phyloP scores from a whole-genome alignment of 179 eudicot species.

The Kewa caespitosa region DNA sequence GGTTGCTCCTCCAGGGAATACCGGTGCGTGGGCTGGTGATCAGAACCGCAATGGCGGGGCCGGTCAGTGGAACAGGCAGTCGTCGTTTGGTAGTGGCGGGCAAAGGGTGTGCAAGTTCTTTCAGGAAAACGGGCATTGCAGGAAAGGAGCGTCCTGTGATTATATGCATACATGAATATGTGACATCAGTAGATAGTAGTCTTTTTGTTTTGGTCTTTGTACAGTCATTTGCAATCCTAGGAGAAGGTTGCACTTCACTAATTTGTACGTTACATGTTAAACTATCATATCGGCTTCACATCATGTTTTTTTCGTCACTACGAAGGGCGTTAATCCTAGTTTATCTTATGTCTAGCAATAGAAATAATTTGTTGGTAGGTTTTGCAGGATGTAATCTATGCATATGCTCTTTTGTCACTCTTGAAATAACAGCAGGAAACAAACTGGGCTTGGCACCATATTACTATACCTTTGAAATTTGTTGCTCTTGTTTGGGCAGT shows the following conservation, averaged over 20 bases:
- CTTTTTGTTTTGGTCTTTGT: slow-evolving; percentile 16
- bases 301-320: no score
- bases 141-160: slow-evolving; percentile 45
- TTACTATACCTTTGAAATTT: no score
- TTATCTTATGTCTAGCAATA: slow-evolving; percentile 19
- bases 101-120: slow-evolving; percentile 41
- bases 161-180: slow-evolving; percentile 40
- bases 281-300: neutral
- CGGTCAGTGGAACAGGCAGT: slow-evolving; percentile 45
- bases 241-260: slow-evolving; percentile 14
- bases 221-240: slow-evolving; percentile 35
- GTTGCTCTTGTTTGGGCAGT: no score
- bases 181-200: slow-evolving; percentile 10
- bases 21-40: slow-evolving; percentile 47
- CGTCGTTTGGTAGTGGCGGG: slow-evolving; percentile 42
- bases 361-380: neutral
- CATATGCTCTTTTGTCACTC: neutral
- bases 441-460: no score
- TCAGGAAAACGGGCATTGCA: slow-evolving; percentile 47
- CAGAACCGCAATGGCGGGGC: slow-evolving; percentile 45
- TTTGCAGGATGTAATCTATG: slow-evolving; percentile 2
- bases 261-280: neutral
- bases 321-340: no score
- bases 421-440: no score
- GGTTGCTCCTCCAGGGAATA: slow-evolving; percentile 47